phyloP scores from a whole-genome alignment of 352 stramenopile genomes.

The Pythium rishiriense region DNA sequence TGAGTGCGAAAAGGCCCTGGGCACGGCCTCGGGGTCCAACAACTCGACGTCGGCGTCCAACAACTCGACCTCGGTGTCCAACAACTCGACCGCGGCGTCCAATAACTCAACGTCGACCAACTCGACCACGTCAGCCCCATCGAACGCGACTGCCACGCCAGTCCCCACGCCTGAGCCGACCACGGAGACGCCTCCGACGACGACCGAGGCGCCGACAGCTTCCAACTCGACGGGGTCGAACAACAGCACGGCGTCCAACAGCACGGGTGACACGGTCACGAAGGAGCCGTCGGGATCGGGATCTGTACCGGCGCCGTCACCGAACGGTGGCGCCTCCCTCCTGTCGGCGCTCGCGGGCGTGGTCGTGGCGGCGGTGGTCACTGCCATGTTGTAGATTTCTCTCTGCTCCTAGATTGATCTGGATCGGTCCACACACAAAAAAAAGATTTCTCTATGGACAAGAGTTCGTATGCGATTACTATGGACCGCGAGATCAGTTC shows the following conservation, averaged over 20 bases:
- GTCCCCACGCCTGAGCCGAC: no score
- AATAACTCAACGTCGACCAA: neutral
- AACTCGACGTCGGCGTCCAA: neutral
- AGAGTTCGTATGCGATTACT: no score
- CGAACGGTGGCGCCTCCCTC: neutral
- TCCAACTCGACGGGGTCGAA: neutral
- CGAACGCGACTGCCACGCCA: no score
- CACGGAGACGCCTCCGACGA: no score
- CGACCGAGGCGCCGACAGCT: neutral
- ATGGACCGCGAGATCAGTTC: no score
- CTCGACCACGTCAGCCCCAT: no score
- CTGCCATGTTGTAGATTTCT: constrained; percentile 1
- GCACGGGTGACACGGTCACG: neutral
- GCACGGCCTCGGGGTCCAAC: neutral
- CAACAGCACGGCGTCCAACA: neutral
- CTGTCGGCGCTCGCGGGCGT: neutral
- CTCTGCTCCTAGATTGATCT: neutral
- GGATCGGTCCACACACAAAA: no score
- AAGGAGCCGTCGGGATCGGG: neutral
- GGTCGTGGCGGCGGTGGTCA: neutral
- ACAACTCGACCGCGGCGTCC: neutral
- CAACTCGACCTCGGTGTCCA: no score
- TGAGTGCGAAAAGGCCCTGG: neutral
- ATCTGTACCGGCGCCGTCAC: neutral
- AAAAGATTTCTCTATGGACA: neutral